Percentiles rank a stretch among this genome's conserved stretches.
Conservation (phyloP, 225 moss, liverwort and hornwort species). For the Marchantia paleacea region DNA sequence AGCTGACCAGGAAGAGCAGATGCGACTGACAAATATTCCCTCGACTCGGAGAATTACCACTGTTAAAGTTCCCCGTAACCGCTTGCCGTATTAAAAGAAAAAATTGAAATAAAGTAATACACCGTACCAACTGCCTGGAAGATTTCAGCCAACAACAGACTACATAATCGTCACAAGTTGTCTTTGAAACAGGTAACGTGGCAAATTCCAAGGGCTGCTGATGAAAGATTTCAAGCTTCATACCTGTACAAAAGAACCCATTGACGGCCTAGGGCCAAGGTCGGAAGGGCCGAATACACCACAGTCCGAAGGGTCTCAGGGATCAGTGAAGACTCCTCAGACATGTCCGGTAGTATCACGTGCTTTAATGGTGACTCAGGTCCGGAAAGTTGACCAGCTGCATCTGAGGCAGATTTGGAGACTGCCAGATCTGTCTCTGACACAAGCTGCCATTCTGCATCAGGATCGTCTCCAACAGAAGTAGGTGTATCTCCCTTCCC, state of each 20-base stretch:
- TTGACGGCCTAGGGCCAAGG: constrained; percentile 73
- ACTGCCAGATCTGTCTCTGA: constrained; percentile 66
- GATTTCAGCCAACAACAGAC: neutral
- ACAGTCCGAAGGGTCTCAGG: constrained; percentile 61
- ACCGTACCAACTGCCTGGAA: too few species aligned
- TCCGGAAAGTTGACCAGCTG: constrained; percentile 21
- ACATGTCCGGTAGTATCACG: constrained; percentile 63
- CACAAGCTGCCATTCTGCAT: constrained; percentile 94
- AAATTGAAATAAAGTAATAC: too few species aligned
- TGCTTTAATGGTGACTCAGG: constrained; percentile 32
- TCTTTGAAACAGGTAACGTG: neutral
- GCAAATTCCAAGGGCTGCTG: neutral
- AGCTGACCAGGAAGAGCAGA: neutral
- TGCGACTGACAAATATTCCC: neutral
- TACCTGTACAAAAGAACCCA: constrained; percentile 89
- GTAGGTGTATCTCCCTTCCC: constrained; percentile 38
- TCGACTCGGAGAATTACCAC: neutral
- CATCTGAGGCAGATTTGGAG: constrained; percentile 25
- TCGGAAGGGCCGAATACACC: constrained; percentile 71
- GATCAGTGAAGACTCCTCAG: constrained; percentile 61
- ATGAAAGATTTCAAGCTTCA: neutral
- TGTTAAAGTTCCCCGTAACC: too few species aligned
- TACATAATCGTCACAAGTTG: neutral
- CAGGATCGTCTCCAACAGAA: constrained; percentile 56
- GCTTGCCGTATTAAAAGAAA: too few species aligned